These are phyloP conservation scores for Cystobasidium ongulense DNA, from an alignment of 768 basidiomycete species.

Conservation along the genomic window DNA sequence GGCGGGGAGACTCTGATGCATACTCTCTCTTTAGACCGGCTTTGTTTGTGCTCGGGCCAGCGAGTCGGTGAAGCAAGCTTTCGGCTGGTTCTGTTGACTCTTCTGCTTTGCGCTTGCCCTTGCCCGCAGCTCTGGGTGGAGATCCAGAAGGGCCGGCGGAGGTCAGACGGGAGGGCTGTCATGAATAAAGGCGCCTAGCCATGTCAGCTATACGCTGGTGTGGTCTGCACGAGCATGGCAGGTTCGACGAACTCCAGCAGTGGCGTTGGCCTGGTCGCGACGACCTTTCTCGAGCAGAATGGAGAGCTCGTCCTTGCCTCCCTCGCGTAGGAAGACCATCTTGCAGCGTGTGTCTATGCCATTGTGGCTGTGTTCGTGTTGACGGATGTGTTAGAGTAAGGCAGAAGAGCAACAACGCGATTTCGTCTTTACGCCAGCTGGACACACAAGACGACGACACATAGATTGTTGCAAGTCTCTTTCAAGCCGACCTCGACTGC, in stretches of 20 bases:
- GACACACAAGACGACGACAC: too few species aligned
- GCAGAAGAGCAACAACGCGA: too few species aligned
- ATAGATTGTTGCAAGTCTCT: too few species aligned
- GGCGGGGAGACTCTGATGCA: background rate
- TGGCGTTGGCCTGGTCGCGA: background rate
- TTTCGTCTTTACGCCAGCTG: too few species aligned
- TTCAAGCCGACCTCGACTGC: too few species aligned
- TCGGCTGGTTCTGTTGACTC: conserved; percentile 14
- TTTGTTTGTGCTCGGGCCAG: conserved; percentile 17
- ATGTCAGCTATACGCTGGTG: background rate
- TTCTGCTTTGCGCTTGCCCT: conserved; percentile 14
- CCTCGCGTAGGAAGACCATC: conserved; percentile 24
- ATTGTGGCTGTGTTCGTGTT: background rate
- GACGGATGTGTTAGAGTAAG: too few species aligned
- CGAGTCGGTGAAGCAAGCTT: conserved; percentile 22
- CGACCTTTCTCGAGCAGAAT: conserved; percentile 7
- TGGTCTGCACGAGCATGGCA: background rate
- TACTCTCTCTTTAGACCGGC: conserved; percentile 27
- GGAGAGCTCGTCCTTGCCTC: conserved; percentile 19
- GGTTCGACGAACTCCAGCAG: background rate
- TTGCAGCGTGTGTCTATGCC: background rate
- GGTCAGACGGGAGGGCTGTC: background rate
- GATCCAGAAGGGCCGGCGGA: background rate
- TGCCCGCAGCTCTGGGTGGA: background rate
- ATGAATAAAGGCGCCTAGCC: too few species aligned